Base-by-base conservation (phyloP, 2,329 filamentous ascomycete genomes). In the Clonostachys sp. region DNA sequence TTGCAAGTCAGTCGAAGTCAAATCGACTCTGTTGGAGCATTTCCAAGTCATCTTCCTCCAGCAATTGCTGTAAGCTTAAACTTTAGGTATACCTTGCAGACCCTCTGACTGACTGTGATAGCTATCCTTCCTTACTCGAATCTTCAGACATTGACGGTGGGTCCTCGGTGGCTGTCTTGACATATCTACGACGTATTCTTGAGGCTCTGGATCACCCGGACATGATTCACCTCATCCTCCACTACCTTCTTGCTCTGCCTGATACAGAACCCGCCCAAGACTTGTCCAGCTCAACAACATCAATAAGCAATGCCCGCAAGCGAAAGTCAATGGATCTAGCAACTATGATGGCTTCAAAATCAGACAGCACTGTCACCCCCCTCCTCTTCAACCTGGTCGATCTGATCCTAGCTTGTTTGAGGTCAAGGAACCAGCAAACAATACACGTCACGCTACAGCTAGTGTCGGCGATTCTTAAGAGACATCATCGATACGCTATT, bases 121-220 rank as follows among this genome's bases (percentile, higher is more conserved):
- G 89, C 70, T 96, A 99, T 63, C 94, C 94, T 3, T 99, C 95
- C 2, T 75, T 99, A 34, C 77, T 99, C 13, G 92, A 99, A 66
- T 99, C 94, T 10, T 97, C 94, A 2, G 94, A 99, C 69, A 88
- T 95, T 38, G 92, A 97, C 66, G 94, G 92, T 54, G 94, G 94
- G 46, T 99, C 94, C 7, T 96, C 94, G 1, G 91, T 97, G 18
- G 94, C 94, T 5, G 94, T 99, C 12, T 75, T 97, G 52, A 96
- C 91, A 3, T 97, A 99, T 64, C 76, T 99, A 35, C 86, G 88
- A 49, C 86, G 89, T 40, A 95, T 97, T 47, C 77, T 99, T 6
- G 91, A 96, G 63, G 87, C 89, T 1, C 75, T 99, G 13, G 90
- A 96, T 53, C 91, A 97, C 62, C 89, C 90, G 8, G 91, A 97